Evolutionary conservation across 345 rosid genomes (phyloP).

Genomic region (Pistacia vera): DNA sequence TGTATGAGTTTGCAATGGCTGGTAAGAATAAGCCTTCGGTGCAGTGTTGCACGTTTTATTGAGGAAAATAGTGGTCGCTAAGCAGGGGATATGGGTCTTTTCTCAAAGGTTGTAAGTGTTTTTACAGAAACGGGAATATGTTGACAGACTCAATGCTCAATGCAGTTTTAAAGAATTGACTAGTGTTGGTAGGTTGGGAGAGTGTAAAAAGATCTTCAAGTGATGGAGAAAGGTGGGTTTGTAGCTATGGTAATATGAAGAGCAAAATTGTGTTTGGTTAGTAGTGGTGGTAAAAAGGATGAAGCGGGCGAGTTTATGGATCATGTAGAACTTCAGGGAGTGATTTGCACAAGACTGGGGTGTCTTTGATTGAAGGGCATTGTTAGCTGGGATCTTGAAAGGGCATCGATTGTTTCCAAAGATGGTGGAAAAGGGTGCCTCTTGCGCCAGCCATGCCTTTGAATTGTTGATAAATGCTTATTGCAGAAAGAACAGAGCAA

Average conservation of each 20-base stretch:
- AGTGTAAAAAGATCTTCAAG: conserved; percentile 65
- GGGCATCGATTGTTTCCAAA: conserved; percentile 59
- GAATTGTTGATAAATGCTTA: conserved; percentile 64
- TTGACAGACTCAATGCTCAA: conserved; percentile 63
- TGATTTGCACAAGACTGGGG: conserved; percentile 51
- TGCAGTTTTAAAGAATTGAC: conserved; percentile 63
- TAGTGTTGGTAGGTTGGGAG: conserved; percentile 58
- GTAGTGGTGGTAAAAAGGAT: conserved; percentile 58
- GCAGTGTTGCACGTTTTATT: conserved; percentile 55
- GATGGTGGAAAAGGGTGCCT: conserved; percentile 56
- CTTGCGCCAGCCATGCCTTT: conserved; percentile 50
- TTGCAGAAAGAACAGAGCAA: conserved; percentile 61
- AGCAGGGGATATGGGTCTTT: conserved; percentile 64
- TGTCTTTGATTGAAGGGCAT: conserved; percentile 68
- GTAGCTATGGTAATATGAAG: conserved; percentile 44
- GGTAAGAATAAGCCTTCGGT: conserved; percentile 61
- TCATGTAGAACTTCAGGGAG: conserved; percentile 50
- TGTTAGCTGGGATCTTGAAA: conserved; percentile 68
- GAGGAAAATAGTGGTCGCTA: conserved; percentile 61
- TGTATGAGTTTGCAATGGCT: conserved; percentile 74
- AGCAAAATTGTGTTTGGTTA: conserved; percentile 57
- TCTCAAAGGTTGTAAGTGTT: conserved; percentile 61
- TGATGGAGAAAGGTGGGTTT: conserved; percentile 61
- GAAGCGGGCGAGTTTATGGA: conserved; percentile 52
- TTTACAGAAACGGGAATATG: conserved; percentile 52